phyloP scores from a whole-genome alignment of 164 flowering plant species.

The Macadamia integrifolia region DNA sequence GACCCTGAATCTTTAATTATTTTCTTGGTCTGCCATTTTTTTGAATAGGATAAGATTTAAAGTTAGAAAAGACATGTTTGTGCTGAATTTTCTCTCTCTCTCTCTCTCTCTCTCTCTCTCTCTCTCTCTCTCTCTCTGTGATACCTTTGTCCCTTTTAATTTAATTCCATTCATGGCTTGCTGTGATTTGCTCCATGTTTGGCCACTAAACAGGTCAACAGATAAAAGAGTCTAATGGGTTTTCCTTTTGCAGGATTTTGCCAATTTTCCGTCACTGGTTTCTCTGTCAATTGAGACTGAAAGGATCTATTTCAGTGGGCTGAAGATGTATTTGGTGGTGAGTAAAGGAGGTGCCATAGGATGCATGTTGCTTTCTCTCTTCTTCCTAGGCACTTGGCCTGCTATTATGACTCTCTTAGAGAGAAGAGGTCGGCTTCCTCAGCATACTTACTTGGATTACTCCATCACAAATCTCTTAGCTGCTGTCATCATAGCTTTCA shows the following conservation, averaged over 20 bases:
- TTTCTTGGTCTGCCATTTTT: no score
- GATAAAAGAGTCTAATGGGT: neutral
- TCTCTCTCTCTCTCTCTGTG: no score
- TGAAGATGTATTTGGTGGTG: conserved; percentile 73
- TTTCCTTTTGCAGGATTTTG: conserved; percentile 25
- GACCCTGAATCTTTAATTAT: no score
- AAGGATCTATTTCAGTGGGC: conserved; percentile 3
- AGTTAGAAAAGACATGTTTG: no score
- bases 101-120: no score
- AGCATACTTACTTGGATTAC: conserved; percentile 88
- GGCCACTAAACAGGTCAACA: neutral
- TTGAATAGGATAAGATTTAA: no score
- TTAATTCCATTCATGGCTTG: neutral
- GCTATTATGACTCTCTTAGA: conserved; percentile 70
- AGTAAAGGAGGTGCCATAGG: conserved; percentile 77
- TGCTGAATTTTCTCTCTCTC: no score
- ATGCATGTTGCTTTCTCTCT: conserved; percentile 64
- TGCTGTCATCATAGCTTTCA: conserved; percentile 71
- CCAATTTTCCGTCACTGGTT: conserved; percentile 9
- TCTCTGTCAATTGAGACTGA: neutral
- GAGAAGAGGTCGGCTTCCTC: conserved; percentile 85
- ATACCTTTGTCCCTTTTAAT: no score
- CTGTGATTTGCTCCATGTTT: neutral
- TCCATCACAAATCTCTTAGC: conserved; percentile 73
- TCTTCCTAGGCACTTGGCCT: conserved; percentile 88